Percentiles rank a stretch among this genome's conserved stretches.
Evolutionary conservation across 1,284 basidiomycete genomes (phyloP).

Genomic region (Mycena citricolor): DNA sequence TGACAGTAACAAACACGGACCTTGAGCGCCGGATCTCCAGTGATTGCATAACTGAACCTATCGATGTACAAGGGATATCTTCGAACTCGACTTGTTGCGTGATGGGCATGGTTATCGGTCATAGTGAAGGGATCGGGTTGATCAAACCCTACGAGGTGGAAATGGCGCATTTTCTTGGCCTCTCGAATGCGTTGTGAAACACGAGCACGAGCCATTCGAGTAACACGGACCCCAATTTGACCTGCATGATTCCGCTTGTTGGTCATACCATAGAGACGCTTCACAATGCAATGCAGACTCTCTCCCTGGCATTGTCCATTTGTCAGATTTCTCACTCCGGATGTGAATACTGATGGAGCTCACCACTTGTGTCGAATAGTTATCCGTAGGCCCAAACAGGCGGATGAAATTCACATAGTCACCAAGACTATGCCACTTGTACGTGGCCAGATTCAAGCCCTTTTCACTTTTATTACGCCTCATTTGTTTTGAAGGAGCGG

Average conservation of each 20-base stretch:
- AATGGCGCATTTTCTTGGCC: too few relatives aligned
- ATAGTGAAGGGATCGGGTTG: too few relatives aligned
- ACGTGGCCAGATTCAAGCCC: slow-evolving; percentile 30
- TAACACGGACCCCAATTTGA: slow-evolving; percentile 28
- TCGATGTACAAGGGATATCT: too few relatives aligned
- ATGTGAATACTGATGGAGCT: slow-evolving; percentile 2
- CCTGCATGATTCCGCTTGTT: slow-evolving; percentile 28
- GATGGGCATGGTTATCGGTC: too few relatives aligned
- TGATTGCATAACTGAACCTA: too few relatives aligned
- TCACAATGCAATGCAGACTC: slow-evolving; percentile 29
- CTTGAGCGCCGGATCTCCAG: too few relatives aligned
- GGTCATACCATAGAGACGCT: slow-evolving; percentile 27
- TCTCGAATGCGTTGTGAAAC: too few relatives aligned
- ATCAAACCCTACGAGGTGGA: too few relatives aligned
- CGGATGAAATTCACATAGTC: slow-evolving; percentile 33
- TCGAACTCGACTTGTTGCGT: too few relatives aligned
- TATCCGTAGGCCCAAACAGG: slow-evolving; percentile 33
- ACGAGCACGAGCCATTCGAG: slow-evolving; percentile 9
- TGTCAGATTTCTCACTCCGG: not conserved
- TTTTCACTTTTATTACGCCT: too few relatives aligned
- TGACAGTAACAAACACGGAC: too few relatives aligned
- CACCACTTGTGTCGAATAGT: slow-evolving; percentile 29
- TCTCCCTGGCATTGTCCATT: slow-evolving; percentile 30
- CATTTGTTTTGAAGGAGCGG: slow-evolving; percentile 1
- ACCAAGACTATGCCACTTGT: slow-evolving; percentile 37